Evolutionary conservation across 768 basidiomycete genomes (phyloP), one percentile per base, ranked within the genome.

Genomic region (Inosperma sp.): DNA sequence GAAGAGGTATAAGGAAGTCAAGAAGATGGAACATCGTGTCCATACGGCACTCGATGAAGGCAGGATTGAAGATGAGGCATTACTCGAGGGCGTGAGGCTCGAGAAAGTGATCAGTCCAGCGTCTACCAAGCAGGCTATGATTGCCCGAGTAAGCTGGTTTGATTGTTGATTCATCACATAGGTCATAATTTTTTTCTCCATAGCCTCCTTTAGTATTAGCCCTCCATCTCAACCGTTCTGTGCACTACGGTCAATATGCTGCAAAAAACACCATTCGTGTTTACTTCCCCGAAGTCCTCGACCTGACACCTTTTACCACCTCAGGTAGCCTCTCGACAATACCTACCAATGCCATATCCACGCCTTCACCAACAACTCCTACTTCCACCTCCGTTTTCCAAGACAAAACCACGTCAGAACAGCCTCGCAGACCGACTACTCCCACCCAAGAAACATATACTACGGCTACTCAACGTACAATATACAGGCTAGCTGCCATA

Each of bases 121-220:
- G 16, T 90, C 86, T 5, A 92, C 88, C 16, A 93, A 92, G 65
- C 89, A 90, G 64, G 84, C 87, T n/a, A 92, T 94, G 85, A 78
- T 93, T 53, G 93, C 92, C 23, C 73, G 93, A 65, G 91, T 89
- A 64, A 59, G 85, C 25, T 33, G 43, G 51, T 41, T 47, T 41
- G 44, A 37, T 42, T 33, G 19, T 26, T 25, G 25, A 45, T 26
- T 22, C 25, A 16, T 23, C 51, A n/a, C 31, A 37, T 35, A 25
- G 42, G 34, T 46, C 26, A 45, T 33, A 40, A 19, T n/a, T 14
- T 26, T 5, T 39, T 41, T 16, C 41, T 44, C 44, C 22, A 14
- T 35, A 93, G 83, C 88, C 96, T 12, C 95, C 96, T 0, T 81
- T 80, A 3, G 82, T 94, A 2, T 81, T 98, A 13, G 84, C 81